Evolutionary conservation across 2,329 filamentous ascomycete species (phyloP), one percentile per base, ranked within the genome.

Genomic region (Gnomoniopsis smithogilvyi): DNA sequence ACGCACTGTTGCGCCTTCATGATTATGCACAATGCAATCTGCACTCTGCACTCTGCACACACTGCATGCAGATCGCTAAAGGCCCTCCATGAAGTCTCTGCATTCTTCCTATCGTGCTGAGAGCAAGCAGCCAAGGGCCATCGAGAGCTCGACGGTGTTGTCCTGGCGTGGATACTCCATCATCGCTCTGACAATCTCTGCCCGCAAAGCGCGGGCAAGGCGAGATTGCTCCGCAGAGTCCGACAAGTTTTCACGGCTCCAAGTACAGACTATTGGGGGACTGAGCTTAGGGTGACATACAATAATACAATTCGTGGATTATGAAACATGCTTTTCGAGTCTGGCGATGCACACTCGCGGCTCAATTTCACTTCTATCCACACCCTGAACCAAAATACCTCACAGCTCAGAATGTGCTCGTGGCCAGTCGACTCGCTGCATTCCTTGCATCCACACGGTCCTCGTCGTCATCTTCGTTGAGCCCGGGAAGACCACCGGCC

Each of bases 401-500:
- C 17, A 15, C 55, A 68, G 38, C n/a, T 72, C 77, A 98, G 73
- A 97, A 97, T 19, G 94, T 97, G 78, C 93, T 97, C 65, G 92
- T 91, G 51, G 94, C 95, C 77, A 99, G 79, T 70, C 95, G 85
- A 75, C 91, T 96, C 38, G 95, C 95, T 55, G 95, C 95, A 76
- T 98, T 99, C 73, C 91, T 86, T 46, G 95, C 95, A 81, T 99
- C 95, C 61, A 99, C 87, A 56, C 93, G 84, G 74, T 99, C 95
- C 68, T 96, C 92, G 68, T 97, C 90, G 64, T 92, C 94, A 69
- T 96, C 91, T 69, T 94, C 90, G 62, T 82, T 79, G 51, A 90
- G 73, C 22, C 84, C 84, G 59, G 80, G 78, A 65, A 91, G 72
- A 63, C 80, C 81, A 24, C 66, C 59, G 21, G 64, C 65, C 24